A percentile compares a stretch with the other conserved stretches of the same genome.
phyloP scores from a whole-genome alignment of 495 filamentous ascomycete genomes.

The Neohortaea acidophila region DNA sequence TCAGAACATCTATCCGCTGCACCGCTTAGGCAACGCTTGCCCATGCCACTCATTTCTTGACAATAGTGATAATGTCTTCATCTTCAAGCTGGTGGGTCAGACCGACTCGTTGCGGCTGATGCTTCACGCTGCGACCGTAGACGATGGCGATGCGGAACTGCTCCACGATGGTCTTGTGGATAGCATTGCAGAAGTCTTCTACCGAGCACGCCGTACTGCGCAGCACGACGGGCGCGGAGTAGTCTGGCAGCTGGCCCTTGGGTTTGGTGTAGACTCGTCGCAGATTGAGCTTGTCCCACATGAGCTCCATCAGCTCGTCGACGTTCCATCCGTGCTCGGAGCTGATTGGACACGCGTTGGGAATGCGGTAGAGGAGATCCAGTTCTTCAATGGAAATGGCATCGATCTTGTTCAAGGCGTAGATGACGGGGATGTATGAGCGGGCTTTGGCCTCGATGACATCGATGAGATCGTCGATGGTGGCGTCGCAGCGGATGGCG shows the following conservation, averaged over 20 bases:
- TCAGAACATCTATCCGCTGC: too few species aligned
- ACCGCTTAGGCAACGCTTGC: too few species aligned
- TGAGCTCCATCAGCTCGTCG: slow-evolving; percentile 88
- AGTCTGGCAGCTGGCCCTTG: slow-evolving; percentile 89
- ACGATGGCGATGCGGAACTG: slow-evolving; percentile 92
- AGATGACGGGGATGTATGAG: slow-evolving; percentile 93
- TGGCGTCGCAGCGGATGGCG: slow-evolving; percentile 91
- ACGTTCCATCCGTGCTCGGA: slow-evolving; percentile 98
- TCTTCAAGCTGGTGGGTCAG: slow-evolving; percentile 82
- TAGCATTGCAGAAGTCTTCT: slow-evolving; percentile 95
- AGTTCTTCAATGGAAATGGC: slow-evolving; percentile 94
- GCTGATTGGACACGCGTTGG: slow-evolving; percentile 90
- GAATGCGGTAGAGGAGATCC: slow-evolving; percentile 89
- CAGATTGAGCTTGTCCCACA: slow-evolving; percentile 94
- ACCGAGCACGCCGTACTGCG: slow-evolving; percentile 68
- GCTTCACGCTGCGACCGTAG: slow-evolving; percentile 94
- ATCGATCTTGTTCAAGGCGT: slow-evolving; percentile 98
- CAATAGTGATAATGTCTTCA: slow-evolving; percentile 82
- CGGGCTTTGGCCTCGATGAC: slow-evolving; percentile 87
- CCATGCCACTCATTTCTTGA: slow-evolving; percentile 17
- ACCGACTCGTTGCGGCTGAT: slow-evolving; percentile 93
- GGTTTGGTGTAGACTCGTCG: slow-evolving; percentile 94
- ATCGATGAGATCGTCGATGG: slow-evolving; percentile 85
- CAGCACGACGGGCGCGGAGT: slow-evolving; percentile 79
- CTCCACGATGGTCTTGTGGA: slow-evolving; percentile 90